Percentiles rank a stretch among this genome's conserved stretches.
Evolutionary conservation across 345 rosid genomes (phyloP).

Genomic region (Hevea brasiliensis): DNA sequence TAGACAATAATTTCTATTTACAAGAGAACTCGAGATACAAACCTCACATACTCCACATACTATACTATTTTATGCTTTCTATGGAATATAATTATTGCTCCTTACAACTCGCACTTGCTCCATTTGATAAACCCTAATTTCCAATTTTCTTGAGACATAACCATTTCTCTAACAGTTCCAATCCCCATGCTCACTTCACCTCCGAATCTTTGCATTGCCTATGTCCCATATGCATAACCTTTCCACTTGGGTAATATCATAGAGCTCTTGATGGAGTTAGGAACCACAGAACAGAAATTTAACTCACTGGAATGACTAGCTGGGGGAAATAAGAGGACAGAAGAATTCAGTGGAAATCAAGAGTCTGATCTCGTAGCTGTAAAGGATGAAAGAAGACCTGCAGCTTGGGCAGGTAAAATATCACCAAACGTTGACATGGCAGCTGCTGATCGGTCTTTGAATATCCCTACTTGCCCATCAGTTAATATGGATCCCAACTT

Average conservation of each 20-base stretch:
- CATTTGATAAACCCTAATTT: not conserved
- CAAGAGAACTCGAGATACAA: not conserved
- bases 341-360: not conserved
- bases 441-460: conserved; percentile 93
- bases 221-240: not conserved
- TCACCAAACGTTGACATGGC: conserved; percentile 98
- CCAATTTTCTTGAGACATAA: not conserved
- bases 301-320: too few species aligned
- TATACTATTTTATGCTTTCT: not conserved
- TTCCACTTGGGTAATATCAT: too few species aligned
- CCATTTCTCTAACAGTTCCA: not conserved
- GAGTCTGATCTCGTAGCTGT: conserved; percentile 56
- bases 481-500: conserved; percentile 45
- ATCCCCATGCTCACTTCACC: not conserved
- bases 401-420: conserved; percentile 91
- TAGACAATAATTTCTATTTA: not conserved
- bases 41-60: not conserved
- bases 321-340: too few species aligned
- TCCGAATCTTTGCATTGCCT: not conserved
- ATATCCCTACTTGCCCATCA: conserved; percentile 96
- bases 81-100: not conserved
- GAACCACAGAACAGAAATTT: too few species aligned
- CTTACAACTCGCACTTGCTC: not conserved
- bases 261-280: too few species aligned
- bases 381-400: conserved; percentile 96